phyloP scores from a whole-genome alignment of 2,329 filamentous ascomycete genomes.

The Clonostachys rosea region DNA sequence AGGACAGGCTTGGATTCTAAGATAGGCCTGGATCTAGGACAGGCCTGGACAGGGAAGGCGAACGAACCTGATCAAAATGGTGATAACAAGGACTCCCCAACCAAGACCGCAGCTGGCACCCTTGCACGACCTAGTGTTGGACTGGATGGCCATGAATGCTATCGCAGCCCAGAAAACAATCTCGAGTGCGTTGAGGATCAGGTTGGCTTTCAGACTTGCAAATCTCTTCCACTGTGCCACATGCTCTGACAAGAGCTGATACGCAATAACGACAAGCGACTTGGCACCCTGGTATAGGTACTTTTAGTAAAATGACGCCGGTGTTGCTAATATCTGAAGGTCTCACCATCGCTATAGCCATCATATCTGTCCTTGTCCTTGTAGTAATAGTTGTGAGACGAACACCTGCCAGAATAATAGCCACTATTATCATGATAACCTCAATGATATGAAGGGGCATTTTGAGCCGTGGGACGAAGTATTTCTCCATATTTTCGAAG shows the following conservation, averaged over 20 bases:
- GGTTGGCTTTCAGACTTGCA: slow-evolving; percentile 12
- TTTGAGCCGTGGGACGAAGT: neutral
- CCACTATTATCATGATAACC: neutral
- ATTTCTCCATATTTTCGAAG: neutral
- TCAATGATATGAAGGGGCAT: neutral
- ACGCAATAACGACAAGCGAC: slow-evolving; percentile 1
- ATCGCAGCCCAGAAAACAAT: slow-evolving; percentile 17
- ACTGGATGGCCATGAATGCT: slow-evolving; percentile 9
- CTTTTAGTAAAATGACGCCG: neutral
- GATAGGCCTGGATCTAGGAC: too few species aligned
- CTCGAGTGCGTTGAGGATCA: slow-evolving; percentile 13
- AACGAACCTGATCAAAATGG: neutral
- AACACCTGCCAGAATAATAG: neutral
- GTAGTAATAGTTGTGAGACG: neutral
- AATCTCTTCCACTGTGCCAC: slow-evolving; percentile 12
- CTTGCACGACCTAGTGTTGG: neutral
- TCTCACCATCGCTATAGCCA: neutral
- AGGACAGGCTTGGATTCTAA: too few species aligned
- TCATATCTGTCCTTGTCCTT: neutral
- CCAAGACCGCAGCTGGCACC: neutral
- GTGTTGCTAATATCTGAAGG: neutral
- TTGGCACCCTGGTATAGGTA: neutral
- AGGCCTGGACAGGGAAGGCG: too few species aligned
- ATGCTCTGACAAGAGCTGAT: slow-evolving; percentile 11
- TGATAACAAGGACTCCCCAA: neutral